Evolutionary conservation across 352 stramenopile genomes (phyloP).

Genomic region (Globisporangium barbulae): DNA sequence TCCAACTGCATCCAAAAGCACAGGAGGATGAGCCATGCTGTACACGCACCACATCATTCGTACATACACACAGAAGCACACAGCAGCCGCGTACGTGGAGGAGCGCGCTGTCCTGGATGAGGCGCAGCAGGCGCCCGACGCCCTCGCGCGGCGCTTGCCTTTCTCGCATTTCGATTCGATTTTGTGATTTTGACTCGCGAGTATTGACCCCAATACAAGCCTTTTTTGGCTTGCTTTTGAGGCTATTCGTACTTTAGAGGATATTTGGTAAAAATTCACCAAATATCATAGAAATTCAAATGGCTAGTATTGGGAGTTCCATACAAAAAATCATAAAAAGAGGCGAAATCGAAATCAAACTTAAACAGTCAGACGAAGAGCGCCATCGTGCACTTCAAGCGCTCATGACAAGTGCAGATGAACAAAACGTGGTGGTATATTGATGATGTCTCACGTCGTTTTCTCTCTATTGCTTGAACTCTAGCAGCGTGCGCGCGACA

Average conservation of each 20-base stretch:
- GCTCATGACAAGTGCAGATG: too few relatives aligned
- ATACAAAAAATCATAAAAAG: too few relatives aligned
- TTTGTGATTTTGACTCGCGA: neutral
- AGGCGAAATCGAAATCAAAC: too few relatives aligned
- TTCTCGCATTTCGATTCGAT: constrained; percentile 10
- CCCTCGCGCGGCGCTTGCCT: constrained; percentile 19
- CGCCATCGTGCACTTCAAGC: too few relatives aligned
- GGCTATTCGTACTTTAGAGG: too few relatives aligned
- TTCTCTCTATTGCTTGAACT: constrained; percentile 78
- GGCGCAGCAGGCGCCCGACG: constrained; percentile 39
- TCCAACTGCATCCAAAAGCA: constrained; percentile 30
- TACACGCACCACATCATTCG: neutral
- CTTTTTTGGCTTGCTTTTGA: neutral
- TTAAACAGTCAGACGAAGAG: too few relatives aligned
- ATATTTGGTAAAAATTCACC: too few relatives aligned
- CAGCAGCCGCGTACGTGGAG: constrained; percentile 31
- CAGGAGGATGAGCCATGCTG: neutral
- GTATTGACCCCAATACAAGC: constrained; percentile 6
- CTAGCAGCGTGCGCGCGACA: constrained; percentile 67
- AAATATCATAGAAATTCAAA: too few relatives aligned
- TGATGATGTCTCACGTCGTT: neutral
- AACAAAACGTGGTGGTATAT: neutral
- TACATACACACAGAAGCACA: neutral
- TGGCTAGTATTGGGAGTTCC: too few relatives aligned
- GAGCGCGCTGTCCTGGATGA: constrained; percentile 34